These are phyloP conservation scores for Arxiozyma heterogenica DNA, from an alignment of 1,139 yeast genomes.

Conservation along the genomic window DNA sequence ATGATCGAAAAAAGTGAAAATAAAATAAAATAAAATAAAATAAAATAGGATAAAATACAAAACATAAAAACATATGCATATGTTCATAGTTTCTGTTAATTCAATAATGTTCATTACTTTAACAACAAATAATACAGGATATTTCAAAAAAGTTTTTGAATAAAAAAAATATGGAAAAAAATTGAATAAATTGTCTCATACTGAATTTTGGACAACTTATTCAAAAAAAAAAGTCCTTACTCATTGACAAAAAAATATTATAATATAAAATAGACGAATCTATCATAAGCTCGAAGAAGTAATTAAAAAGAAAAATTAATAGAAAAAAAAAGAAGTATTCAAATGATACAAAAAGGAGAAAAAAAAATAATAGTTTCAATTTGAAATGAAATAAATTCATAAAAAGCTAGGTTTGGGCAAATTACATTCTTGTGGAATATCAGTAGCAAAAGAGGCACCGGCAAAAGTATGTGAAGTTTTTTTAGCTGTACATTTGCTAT, in stretches of 20 bases:
- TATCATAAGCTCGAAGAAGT: no score
- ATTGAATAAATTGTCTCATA: not conserved
- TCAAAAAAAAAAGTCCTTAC: no score
- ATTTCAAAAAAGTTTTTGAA: not conserved
- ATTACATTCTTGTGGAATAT: conserved; percentile 23
- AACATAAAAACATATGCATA: no score
- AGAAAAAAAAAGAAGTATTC: not conserved
- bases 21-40: no score
- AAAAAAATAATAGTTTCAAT: not conserved
- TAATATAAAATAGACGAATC: no score
- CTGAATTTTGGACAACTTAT: no score
- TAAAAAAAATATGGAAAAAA: conserved; percentile 1
- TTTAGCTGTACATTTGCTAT: conserved; percentile 5
- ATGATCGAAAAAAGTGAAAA: not conserved
- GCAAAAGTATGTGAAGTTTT: conserved; percentile 20
- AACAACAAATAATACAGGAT: conserved; percentile 1
- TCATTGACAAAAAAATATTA: no score
- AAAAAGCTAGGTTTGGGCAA: conserved; percentile 18
- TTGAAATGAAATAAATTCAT: not conserved
- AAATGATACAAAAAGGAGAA: not conserved
- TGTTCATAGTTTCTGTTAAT: not conserved
- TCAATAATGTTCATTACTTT: not conserved
- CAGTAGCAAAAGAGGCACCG: conserved; percentile 31
- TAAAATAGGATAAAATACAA: not conserved
- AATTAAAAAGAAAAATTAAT: no score